Conservation (phyloP, 225 moss, liverwort and hornwort genomes). For the Pleurozium schreberi region DNA sequence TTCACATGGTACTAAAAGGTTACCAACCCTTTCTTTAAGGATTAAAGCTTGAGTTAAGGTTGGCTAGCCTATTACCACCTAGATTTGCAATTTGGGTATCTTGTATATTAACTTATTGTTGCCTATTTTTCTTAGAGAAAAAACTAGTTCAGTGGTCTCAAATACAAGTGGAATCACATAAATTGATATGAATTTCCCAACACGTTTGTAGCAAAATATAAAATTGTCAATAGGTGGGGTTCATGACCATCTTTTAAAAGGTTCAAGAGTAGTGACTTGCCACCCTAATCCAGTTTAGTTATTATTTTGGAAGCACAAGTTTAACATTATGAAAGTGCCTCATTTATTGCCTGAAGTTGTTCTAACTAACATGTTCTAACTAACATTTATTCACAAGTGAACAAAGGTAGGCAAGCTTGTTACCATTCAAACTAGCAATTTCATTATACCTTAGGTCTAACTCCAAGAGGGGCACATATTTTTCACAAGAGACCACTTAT, state of each 20-base stretch:
- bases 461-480: too few relatives aligned
- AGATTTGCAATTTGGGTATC: rapidly evolving
- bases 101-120: neutral
- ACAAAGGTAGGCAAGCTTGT: too few relatives aligned
- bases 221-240: rapidly evolving
- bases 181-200: neutral
- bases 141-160: neutral
- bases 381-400: too few relatives aligned
- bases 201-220: neutral
- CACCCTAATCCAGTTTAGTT: rapidly evolving
- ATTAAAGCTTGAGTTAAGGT: neutral
- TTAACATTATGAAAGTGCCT: too few relatives aligned
- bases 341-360: too few relatives aligned
- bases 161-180: neutral
- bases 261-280: neutral
- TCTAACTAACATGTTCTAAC: too few relatives aligned
- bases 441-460: too few relatives aligned
- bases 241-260: neutral
- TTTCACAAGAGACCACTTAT: too few relatives aligned
- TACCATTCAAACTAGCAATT: too few relatives aligned
- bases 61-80: neutral
- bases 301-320: neutral
- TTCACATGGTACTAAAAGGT: too few relatives aligned
- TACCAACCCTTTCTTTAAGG: too few relatives aligned
- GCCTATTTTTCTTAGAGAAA: neutral